phyloP scores from a whole-genome alignment of 2,329 filamentous ascomycete species.

The Fusarium setosum region DNA sequence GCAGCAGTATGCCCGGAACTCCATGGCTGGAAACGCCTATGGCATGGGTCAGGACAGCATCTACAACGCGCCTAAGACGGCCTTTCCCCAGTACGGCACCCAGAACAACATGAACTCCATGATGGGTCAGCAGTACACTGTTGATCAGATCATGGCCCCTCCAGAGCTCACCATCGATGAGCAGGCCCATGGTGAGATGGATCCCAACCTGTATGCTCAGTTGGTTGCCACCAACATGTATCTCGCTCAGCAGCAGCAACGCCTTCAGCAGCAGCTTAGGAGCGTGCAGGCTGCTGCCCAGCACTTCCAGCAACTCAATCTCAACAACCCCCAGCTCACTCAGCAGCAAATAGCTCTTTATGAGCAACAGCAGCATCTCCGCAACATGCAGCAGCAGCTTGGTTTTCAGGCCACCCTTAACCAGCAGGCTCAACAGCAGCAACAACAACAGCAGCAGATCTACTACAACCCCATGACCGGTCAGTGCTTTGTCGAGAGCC shows the following conservation, averaged over 20 bases:
- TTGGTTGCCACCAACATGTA: conserved; percentile 92
- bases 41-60: conserved; percentile 54
- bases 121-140: conserved; percentile 70
- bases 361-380: conserved; percentile 56
- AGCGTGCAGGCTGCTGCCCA: conserved; percentile 85
- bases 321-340: conserved; percentile 64
- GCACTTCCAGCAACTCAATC: conserved; percentile 81
- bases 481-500: conserved; percentile 84
- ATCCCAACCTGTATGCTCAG: conserved; percentile 88
- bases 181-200: conserved; percentile 78
- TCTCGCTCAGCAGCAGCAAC: conserved; percentile 93
- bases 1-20: conserved; percentile 58
- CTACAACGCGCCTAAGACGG: conserved; percentile 67
- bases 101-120: conserved; percentile 48
- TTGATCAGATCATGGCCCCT: conserved; percentile 90
- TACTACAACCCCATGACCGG: conserved; percentile 90
- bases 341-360: conserved; percentile 62
- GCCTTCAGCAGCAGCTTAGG: conserved; percentile 91
- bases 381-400: conserved; percentile 55
- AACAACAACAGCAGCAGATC: conserved; percentile 74
- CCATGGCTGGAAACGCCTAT: conserved; percentile 58
- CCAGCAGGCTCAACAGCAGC: conserved; percentile 58
- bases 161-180: conserved; percentile 82
- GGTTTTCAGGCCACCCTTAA: conserved; percentile 50
- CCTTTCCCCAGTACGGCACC: conserved; percentile 60